phyloP scores from a whole-genome alignment of 2,329 filamentous ascomycete species.

The Fusarium nematophilum region DNA sequence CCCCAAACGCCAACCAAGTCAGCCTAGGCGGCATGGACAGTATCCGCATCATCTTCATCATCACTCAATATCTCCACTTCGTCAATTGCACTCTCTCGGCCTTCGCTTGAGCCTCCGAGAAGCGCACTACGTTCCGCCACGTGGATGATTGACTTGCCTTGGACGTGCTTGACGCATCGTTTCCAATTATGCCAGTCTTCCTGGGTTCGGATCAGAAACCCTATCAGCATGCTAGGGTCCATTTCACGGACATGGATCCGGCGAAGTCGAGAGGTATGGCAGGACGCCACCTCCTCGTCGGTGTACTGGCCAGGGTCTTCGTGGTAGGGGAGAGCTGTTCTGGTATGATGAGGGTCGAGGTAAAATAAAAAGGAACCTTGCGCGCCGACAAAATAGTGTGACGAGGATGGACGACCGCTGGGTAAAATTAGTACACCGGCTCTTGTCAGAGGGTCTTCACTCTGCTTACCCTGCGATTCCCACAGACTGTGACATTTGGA shows the following conservation, averaged over 20 bases:
- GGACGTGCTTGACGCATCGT: conserved; percentile 76
- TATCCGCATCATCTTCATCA: conserved; percentile 67
- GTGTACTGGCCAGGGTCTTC: conserved; percentile 69
- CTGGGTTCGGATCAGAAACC: conserved; percentile 85
- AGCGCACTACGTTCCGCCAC: conserved; percentile 78
- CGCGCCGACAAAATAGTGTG: conserved; percentile 71
- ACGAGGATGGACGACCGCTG: conserved; percentile 91
- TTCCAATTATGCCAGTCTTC: conserved; percentile 89
- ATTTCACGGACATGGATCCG: conserved; percentile 89
- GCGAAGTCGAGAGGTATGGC: conserved; percentile 87
- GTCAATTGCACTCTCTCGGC: conserved; percentile 80
- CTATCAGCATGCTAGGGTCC: conserved; percentile 98
- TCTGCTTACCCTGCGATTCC: conserved; percentile 87
- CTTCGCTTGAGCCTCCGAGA: conserved; percentile 61
- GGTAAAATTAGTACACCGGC: conserved; percentile 18
- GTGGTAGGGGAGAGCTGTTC: conserved; percentile 76
- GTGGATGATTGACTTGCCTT: conserved; percentile 87
- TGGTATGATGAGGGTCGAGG: conserved; percentile 90
- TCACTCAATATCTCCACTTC: conserved; percentile 92
- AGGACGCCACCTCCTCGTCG: conserved; percentile 80
- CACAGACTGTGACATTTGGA: conserved; percentile 92
- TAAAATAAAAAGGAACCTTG: conserved; percentile 88
- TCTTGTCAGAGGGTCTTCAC: neutral
- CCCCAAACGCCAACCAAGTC: conserved; percentile 22
- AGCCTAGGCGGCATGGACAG: conserved; percentile 46